A percentile compares a stretch with the other conserved stretches of the same genome.
Evolutionary conservation across 805 yeast genomes (phyloP).

Genomic region (Metschnikowia shivogae): DNA sequence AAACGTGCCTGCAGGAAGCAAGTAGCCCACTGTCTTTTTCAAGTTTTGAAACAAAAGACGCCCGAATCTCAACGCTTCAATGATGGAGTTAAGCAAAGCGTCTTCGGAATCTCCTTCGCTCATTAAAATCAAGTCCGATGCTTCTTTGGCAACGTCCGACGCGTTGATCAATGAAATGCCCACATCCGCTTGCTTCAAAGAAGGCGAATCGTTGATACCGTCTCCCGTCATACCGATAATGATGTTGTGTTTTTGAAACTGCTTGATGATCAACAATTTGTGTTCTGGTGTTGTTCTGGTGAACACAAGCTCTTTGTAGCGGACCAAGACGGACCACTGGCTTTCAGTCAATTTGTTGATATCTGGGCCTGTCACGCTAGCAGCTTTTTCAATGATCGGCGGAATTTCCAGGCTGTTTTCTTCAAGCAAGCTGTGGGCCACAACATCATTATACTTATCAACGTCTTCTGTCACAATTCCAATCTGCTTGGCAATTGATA

Average conservation of each 20-base stretch:
- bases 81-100: constrained; percentile 22
- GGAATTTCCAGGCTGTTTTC: constrained; percentile 2
- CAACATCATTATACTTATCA: constrained; percentile 18
- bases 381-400: constrained; percentile 20
- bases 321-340: constrained; percentile 40
- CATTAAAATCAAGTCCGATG: constrained; percentile 30
- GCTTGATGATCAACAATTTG: constrained; percentile 45
- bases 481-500: constrained; percentile 45
- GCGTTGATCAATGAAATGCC: constrained; percentile 30
- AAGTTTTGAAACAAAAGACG: constrained; percentile 48
- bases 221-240: constrained; percentile 36
- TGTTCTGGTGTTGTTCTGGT: constrained; percentile 47
- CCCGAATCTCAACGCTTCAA: constrained; percentile 38
- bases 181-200: constrained; percentile 32
- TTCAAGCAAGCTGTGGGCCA: constrained; percentile 4
- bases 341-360: constrained; percentile 28
- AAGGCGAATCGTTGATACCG: constrained; percentile 35
- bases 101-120: constrained; percentile 16
- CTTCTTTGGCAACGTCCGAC: constrained; percentile 36
- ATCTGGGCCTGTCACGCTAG: constrained; percentile 33
- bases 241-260: constrained; percentile 34
- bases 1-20: constrained; percentile 51
- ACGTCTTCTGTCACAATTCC: constrained; percentile 31
- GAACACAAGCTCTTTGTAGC: constrained; percentile 35
- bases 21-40: constrained; percentile 43